A percentile compares a stretch with the other conserved stretches of the same genome.
Conservation (phyloP, 306 rosid species). For the Lithocarpus polystachyus region DNA sequence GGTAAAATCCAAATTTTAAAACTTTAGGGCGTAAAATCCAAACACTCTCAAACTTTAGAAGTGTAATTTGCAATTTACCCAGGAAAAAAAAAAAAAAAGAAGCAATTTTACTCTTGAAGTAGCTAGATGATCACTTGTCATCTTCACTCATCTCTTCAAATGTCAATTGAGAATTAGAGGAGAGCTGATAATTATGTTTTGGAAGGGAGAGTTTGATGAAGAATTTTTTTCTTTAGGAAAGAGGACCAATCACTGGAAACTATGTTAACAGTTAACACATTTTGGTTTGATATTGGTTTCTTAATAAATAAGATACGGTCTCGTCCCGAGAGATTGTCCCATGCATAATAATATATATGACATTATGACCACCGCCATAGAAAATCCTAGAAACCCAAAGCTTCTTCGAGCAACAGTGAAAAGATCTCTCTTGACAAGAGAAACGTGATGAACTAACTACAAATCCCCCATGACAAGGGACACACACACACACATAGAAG, state of each 20-base stretch:
- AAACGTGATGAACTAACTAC: background rate
- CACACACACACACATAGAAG: background rate
- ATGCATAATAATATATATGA: background rate
- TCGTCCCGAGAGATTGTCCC: constrained; percentile 5
- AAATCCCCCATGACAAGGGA: background rate
- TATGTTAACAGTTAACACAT: background rate
- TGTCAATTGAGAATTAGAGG: too few species aligned
- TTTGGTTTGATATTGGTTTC: background rate
- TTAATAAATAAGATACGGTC: background rate
- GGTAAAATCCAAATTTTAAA: too few species aligned
- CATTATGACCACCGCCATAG: background rate
- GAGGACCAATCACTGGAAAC: background rate
- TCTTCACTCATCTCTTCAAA: too few species aligned
- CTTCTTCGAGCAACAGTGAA: background rate
- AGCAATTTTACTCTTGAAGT: too few species aligned
- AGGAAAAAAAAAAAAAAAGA: too few species aligned
- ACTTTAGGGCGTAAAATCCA: fast-evolving
- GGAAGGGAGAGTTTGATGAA: too few species aligned
- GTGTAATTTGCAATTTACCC: too few species aligned
- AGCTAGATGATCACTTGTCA: too few species aligned
- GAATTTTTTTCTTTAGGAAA: too few species aligned
- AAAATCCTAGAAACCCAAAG: background rate
- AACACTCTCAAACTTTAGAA: too few species aligned
- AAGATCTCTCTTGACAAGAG: constrained; percentile 5
- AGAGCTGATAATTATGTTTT: too few species aligned